phyloP scores from a whole-genome alignment of 1,139 yeast genomes.

The Suhomyces chickasaworum region DNA sequence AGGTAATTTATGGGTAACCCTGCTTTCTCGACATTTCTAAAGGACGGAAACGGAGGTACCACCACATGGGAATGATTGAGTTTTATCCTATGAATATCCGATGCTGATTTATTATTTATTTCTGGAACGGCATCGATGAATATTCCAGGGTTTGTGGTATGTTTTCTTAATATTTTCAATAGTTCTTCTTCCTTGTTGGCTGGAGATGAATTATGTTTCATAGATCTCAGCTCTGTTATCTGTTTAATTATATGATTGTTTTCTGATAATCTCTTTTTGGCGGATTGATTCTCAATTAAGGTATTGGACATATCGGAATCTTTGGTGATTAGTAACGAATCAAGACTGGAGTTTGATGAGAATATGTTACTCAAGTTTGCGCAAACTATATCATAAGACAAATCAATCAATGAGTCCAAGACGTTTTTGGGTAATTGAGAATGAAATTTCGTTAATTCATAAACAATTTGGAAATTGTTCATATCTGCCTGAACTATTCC shows the following conservation, averaged over 20 bases:
- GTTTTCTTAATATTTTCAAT: slow-evolving; percentile 42
- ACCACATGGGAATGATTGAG: slow-evolving; percentile 22
- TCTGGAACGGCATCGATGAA: slow-evolving; percentile 54
- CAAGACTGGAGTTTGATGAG: slow-evolving; percentile 19
- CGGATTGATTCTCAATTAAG: slow-evolving; percentile 27
- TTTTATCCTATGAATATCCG: slow-evolving; percentile 29
- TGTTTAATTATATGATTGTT: slow-evolving; percentile 25
- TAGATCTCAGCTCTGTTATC: slow-evolving; percentile 12
- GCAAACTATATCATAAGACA: slow-evolving; percentile 22
- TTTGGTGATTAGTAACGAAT: slow-evolving; percentile 23
- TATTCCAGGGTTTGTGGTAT: slow-evolving; percentile 65
- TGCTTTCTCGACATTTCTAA: slow-evolving; percentile 65
- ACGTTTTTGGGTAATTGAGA: slow-evolving; percentile 50
- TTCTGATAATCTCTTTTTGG: slow-evolving; percentile 27
- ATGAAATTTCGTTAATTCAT: slow-evolving; percentile 42
- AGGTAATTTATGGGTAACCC: slow-evolving; percentile 39
- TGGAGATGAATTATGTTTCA: slow-evolving; percentile 9
- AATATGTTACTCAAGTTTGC: slow-evolving; percentile 28
- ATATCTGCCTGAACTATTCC: slow-evolving; percentile 42
- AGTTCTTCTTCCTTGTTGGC: slow-evolving; percentile 27
- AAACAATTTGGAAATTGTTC: slow-evolving; percentile 43
- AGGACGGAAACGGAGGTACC: slow-evolving; percentile 54
- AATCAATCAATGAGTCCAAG: slow-evolving; percentile 40
- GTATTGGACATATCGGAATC: slow-evolving; percentile 33
- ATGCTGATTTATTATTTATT: slow-evolving; percentile 48